A percentile compares a stretch with the other conserved stretches of the same genome.
phyloP scores from a whole-genome alignment of 345 rosid genomes.

The Mercurialis annua region DNA sequence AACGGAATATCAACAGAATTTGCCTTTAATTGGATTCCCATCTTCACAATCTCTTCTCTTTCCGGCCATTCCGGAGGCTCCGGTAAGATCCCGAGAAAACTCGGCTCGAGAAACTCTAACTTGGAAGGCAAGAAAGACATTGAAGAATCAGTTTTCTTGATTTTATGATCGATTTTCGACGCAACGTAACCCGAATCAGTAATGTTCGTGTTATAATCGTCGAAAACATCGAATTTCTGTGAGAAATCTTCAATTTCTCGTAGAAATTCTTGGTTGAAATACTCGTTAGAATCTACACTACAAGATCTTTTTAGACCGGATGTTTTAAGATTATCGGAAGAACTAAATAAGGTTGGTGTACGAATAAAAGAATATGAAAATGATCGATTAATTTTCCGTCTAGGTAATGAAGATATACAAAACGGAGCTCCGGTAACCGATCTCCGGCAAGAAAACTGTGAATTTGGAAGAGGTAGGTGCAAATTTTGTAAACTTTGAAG shows the following conservation, averaged over 20 bases:
- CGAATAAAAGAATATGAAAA: neutral
- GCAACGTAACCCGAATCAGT: conserved; percentile 15
- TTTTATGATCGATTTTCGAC: conserved; percentile 6
- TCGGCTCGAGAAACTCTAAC: conserved; percentile 34
- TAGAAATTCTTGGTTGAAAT: conserved; percentile 18
- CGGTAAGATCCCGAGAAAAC: conserved; percentile 36
- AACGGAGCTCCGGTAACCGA: neutral
- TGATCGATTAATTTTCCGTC: conserved; percentile 5
- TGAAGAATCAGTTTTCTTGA: neutral
- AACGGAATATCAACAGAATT: conserved; percentile 57
- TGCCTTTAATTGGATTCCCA: conserved; percentile 48
- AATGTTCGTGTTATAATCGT: neutral
- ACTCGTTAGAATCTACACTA: conserved; percentile 18
- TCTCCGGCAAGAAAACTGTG: conserved; percentile 9
- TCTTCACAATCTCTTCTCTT: conserved; percentile 32
- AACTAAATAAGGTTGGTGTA: conserved; percentile 20
- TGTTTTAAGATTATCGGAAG: conserved; percentile 15
- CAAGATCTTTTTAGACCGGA: conserved; percentile 17
- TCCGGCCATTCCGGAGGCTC: conserved; percentile 48
- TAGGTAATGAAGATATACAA: conserved; percentile 2
- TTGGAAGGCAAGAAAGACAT: conserved; percentile 28
- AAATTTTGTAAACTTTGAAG: conserved; percentile 20
- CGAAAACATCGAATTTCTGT: conserved; percentile 4
- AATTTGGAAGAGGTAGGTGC: conserved; percentile 13
- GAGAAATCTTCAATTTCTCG: conserved; percentile 12